Evolutionary conservation across 169 alveolate species (phyloP).

Genomic region (Plasmodium berghei): DNA sequence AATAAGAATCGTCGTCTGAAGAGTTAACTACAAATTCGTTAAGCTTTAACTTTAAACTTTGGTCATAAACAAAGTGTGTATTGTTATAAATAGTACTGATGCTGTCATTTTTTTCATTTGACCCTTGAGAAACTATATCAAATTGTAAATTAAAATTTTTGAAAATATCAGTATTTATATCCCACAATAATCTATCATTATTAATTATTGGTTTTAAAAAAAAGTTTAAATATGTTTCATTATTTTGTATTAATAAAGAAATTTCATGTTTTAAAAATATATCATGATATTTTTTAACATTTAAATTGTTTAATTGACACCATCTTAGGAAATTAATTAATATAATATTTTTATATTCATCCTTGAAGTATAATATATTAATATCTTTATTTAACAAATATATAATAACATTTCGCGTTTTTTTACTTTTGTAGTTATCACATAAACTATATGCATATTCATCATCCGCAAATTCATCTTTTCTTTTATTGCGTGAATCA

Average conservation of each 20-base stretch:
- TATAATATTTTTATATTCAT: constrained; percentile 66
- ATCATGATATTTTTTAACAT: constrained; percentile 70
- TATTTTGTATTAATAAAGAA: constrained; percentile 18
- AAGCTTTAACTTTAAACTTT: constrained; percentile 13
- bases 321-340: constrained; percentile 73
- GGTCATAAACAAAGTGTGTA: constrained; percentile 6
- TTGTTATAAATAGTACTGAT: neutral
- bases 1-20: constrained; percentile 16
- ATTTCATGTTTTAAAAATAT: constrained; percentile 66
- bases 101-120: neutral
- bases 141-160: constrained; percentile 1
- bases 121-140: neutral
- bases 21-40: constrained; percentile 56
- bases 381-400: constrained; percentile 77
- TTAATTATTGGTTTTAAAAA: constrained; percentile 69
- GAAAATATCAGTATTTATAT: constrained; percentile 38
- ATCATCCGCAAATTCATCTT: constrained; percentile 76
- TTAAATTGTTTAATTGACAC: constrained; percentile 70
- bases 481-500: constrained; percentile 6
- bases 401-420: constrained; percentile 80
- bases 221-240: constrained; percentile 44
- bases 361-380: constrained; percentile 51
- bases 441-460: constrained; percentile 83
- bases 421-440: constrained; percentile 82
- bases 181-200: constrained; percentile 76